Conservation (phyloP, 140 eudicot genomes). For the Senecio squalidus region DNA sequence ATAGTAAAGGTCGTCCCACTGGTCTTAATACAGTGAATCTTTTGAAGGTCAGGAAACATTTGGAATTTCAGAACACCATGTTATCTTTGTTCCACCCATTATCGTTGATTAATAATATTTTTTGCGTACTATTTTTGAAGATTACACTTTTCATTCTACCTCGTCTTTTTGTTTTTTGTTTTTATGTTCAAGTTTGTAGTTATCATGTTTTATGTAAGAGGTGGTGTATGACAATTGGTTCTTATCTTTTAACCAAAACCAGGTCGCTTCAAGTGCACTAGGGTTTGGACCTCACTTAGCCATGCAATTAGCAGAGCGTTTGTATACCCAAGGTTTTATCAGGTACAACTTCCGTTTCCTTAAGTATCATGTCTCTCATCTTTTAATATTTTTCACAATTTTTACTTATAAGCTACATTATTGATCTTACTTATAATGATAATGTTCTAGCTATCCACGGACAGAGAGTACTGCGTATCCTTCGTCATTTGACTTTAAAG, state of each 20-base stretch:
- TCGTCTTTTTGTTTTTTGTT: neutral
- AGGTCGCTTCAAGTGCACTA: constrained; percentile 96
- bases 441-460: constrained; percentile 69
- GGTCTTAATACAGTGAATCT: constrained; percentile 96
- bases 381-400: neutral
- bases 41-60: constrained; percentile 58
- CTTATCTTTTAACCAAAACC: constrained; percentile 9
- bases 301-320: constrained; percentile 94
- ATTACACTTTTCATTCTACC: neutral
- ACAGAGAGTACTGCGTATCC: constrained; percentile 98
- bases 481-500: constrained; percentile 80
- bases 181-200: constrained; percentile 2
- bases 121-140: neutral
- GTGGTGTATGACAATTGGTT: constrained; percentile 12
- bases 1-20: constrained; percentile 80
- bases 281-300: constrained; percentile 92
- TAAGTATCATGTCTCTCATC: neutral
- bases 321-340: constrained; percentile 96
- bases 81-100: neutral
- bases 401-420: neutral
- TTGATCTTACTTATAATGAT: neutral
- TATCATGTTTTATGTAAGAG: constrained; percentile 3
- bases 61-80: neutral
- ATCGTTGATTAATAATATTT: neutral
- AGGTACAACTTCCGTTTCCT: constrained; percentile 38